Percentiles rank a stretch among this genome's conserved stretches.
Evolutionary conservation across 2,329 filamentous ascomycete species (phyloP).

Genomic region (Monilinia polystroma): DNA sequence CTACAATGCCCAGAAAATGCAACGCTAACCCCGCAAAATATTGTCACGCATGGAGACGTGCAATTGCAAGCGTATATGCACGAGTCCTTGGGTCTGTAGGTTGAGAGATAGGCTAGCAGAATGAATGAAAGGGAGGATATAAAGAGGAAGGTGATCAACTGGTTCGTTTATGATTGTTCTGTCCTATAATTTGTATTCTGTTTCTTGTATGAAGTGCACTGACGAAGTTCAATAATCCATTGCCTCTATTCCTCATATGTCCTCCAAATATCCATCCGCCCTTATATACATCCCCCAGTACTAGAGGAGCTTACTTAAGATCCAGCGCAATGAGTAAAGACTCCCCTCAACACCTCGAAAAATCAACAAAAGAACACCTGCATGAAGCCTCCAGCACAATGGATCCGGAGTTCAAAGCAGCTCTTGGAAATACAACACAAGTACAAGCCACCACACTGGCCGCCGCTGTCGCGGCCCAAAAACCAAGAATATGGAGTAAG

Average conservation of each 20-base stretch:
- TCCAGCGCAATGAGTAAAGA: not conserved
- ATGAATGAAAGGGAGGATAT: not conserved
- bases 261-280: not conserved
- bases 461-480: conserved; percentile 39
- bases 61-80: not conserved
- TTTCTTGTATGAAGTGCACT: not conserved
- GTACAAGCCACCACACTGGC: conserved; percentile 42
- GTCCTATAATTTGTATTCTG: not conserved
- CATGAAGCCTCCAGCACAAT: not conserved
- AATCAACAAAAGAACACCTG: not conserved
- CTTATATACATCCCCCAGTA: too few relatives aligned
- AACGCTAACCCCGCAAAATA: not conserved
- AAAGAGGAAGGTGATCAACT: not conserved
- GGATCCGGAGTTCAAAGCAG: not conserved
- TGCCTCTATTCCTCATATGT: not conserved
- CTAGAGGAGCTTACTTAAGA: not conserved
- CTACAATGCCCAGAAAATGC: not conserved
- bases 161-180: not conserved
- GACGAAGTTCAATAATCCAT: too few relatives aligned
- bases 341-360: not conserved
- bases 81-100: not conserved
- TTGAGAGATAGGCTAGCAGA: not conserved
- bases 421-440: conserved; percentile 27
- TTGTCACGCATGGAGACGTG: too few relatives aligned
- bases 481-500: conserved; percentile 42